Evolutionary conservation across 1,139 yeast genomes (phyloP).

Genomic region (Sugiyamaella novakii): DNA sequence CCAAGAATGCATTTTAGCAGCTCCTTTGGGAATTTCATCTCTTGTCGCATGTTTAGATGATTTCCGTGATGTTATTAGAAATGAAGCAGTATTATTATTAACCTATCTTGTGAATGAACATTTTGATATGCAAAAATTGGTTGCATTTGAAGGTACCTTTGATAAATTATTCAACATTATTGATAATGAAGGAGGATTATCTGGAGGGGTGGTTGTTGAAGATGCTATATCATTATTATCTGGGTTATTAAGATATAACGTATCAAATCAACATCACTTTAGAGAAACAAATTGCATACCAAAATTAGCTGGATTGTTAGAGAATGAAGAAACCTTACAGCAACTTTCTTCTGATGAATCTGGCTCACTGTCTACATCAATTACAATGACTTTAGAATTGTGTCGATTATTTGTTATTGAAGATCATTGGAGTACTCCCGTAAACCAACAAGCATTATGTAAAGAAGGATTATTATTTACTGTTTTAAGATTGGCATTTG

Average conservation of each 20-base stretch:
- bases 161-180: constrained; percentile 77
- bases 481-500: constrained; percentile 69
- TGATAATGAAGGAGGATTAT: constrained; percentile 83
- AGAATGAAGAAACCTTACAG: constrained; percentile 11
- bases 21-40: constrained; percentile 80
- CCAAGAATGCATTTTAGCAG: constrained; percentile 68
- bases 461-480: constrained; percentile 65
- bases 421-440: constrained; percentile 64
- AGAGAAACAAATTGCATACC: constrained; percentile 81
- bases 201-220: constrained; percentile 92
- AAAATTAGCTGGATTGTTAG: constrained; percentile 59
- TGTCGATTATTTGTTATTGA: constrained; percentile 73
- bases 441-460: constrained; percentile 65
- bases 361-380: constrained; percentile 44
- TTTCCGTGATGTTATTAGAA: constrained; percentile 82
- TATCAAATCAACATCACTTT: constrained; percentile 87
- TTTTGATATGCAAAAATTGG: constrained; percentile 84
- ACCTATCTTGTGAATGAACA: constrained; percentile 82
- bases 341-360: constrained; percentile 26
- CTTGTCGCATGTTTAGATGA: constrained; percentile 72
- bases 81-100: constrained; percentile 76
- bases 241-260: constrained; percentile 75
- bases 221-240: constrained; percentile 80
- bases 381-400: constrained; percentile 68
- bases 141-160: constrained; percentile 92